phyloP scores from a whole-genome alignment of 129 eudicot genomes.

The Escallonia herrerae region DNA sequence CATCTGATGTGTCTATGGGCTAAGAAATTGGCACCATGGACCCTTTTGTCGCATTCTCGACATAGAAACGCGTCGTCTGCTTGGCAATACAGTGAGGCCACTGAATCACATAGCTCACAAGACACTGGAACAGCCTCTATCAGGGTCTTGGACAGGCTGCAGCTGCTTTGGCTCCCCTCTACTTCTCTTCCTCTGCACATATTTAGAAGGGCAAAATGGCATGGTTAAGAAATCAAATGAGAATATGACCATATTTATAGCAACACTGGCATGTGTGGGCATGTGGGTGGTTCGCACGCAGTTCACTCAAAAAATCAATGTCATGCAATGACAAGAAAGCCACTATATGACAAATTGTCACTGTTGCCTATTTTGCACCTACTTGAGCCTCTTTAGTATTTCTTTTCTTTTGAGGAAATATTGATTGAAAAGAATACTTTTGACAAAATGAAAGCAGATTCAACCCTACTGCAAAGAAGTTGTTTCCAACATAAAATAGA shows the following conservation, averaged over 20 bases:
- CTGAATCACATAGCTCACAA: slow-evolving; percentile 43
- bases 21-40: slow-evolving; percentile 46
- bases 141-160: background rate
- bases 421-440: too few relatives aligned
- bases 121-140: slow-evolving; percentile 9
- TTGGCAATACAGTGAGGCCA: slow-evolving; percentile 37
- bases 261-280: slow-evolving; percentile 16
- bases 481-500: too few relatives aligned
- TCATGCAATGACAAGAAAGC: slow-evolving; percentile 16
- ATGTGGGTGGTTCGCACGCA: slow-evolving; percentile 27
- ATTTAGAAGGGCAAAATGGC: slow-evolving; percentile 1
- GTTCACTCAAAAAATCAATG: slow-evolving; percentile 4
- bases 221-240: slow-evolving; percentile 2
- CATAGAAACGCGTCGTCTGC: slow-evolving; percentile 50
- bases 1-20: slow-evolving; percentile 52
- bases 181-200: slow-evolving; percentile 40
- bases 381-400: background rate
- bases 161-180: slow-evolving; percentile 2
- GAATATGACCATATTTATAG: slow-evolving; percentile 1
- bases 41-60: slow-evolving; percentile 36
- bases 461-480: too few relatives aligned
- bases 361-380: background rate
- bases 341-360: slow-evolving; percentile 1
- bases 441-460: too few relatives aligned
- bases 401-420: background rate